Evolutionary conservation across 2,329 filamentous ascomycete species (phyloP).

Genomic region (Apiospora aurea): DNA sequence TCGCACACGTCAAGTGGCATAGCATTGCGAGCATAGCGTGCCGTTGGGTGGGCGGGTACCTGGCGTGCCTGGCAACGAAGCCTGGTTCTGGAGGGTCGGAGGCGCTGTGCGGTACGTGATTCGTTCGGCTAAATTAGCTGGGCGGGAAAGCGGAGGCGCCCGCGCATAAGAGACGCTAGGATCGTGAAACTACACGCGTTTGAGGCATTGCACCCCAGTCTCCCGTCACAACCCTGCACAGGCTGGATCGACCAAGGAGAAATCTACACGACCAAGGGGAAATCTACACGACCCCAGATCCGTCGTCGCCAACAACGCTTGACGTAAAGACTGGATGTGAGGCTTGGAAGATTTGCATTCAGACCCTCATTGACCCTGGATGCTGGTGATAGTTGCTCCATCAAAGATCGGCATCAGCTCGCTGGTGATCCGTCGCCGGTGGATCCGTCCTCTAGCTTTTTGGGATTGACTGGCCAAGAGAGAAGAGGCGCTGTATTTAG

Average conservation of each 20-base stretch:
- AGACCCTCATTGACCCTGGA: not conserved
- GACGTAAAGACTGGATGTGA: conserved; percentile 8
- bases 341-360: not conserved
- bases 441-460: not conserved
- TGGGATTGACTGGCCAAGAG: not conserved
- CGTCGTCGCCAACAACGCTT: not conserved
- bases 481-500: not conserved
- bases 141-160: not conserved
- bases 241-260: not conserved
- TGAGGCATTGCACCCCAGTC: conserved; percentile 6
- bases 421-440: not conserved
- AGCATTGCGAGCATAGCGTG: not conserved
- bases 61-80: conserved; percentile 4
- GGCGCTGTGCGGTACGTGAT: not conserved
- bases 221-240: not conserved
- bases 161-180: conserved; percentile 12
- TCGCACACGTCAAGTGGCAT: not conserved
- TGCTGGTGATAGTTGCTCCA: not conserved
- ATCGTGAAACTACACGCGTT: conserved; percentile 19
- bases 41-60: not conserved
- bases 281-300: conserved; percentile 11
- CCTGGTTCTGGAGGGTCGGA: conserved; percentile 5
- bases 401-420: not conserved
- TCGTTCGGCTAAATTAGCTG: not conserved
- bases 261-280: conserved; percentile 10